Conservation (phyloP, 768 basidiomycete genomes). For the Cystofilobasidium bisporidii region DNA sequence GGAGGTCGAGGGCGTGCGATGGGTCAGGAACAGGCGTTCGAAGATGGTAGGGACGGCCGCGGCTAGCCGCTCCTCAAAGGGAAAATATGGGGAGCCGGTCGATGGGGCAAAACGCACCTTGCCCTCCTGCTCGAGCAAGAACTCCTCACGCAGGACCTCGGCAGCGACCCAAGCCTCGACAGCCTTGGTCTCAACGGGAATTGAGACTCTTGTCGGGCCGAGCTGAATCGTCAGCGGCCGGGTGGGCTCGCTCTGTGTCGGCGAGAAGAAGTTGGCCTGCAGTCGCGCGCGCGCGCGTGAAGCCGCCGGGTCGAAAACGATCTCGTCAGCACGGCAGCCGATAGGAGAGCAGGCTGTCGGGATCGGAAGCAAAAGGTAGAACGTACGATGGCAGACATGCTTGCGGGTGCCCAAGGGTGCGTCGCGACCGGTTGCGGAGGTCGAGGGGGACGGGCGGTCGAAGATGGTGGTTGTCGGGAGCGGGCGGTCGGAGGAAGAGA, state of each 20-base stretch:
- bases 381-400: constrained; percentile 8
- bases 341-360: not conserved
- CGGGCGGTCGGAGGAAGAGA: too few species aligned
- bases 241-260: constrained; percentile 31
- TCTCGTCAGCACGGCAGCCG: not conserved
- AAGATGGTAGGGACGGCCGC: too few species aligned
- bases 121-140: constrained; percentile 46
- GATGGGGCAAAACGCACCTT: constrained; percentile 18
- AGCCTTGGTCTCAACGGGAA: constrained; percentile 68
- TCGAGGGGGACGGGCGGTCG: not conserved
- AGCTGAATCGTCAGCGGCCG: constrained; percentile 41
- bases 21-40: too few species aligned
- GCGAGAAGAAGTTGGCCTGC: constrained; percentile 26
- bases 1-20: constrained; percentile 34
- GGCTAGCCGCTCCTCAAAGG: not conserved
- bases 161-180: constrained; percentile 82
- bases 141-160: constrained; percentile 83
- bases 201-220: constrained; percentile 48
- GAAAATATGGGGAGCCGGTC: not conserved
- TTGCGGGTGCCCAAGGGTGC: not conserved
- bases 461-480: not conserved
- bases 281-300: too few species aligned
- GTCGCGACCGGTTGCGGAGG: not conserved
- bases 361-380: not conserved
- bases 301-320: not conserved